These are phyloP conservation scores for Ceratobasidium sp. DNA, from an alignment of 1,284 basidiomycete species.

Conservation along the genomic window DNA sequence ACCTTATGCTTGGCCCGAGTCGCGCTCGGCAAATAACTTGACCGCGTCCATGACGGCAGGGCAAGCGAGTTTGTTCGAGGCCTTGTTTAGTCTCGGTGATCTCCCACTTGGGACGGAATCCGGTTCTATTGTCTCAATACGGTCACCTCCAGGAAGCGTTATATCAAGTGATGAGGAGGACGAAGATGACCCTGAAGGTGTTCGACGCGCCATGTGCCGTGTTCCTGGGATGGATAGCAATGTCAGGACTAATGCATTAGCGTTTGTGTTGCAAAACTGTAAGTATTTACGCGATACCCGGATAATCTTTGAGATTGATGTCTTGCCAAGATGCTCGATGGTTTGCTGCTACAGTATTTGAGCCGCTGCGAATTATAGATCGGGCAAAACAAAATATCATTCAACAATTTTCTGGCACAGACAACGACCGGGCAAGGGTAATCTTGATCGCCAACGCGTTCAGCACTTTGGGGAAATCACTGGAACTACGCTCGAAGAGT, in stretches of 20 bases:
- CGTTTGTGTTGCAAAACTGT: conserved; percentile 15
- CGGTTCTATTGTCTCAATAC: neutral
- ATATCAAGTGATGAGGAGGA: neutral
- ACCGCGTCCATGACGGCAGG: conserved; percentile 9
- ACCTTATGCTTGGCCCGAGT: neutral
- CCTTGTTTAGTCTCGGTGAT: conserved; percentile 17
- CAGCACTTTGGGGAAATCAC: neutral
- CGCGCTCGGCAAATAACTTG: neutral
- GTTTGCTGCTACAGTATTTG: neutral
- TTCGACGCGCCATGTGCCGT: neutral
- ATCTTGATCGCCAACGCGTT: conserved; percentile 1
- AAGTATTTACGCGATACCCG: neutral
- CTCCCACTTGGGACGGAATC: neutral
- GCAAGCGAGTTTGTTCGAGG: conserved; percentile 28
- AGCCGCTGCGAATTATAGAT: neutral
- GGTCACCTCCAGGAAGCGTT: neutral
- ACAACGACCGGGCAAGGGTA: neutral
- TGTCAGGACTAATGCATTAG: neutral
- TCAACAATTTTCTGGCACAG: neutral
- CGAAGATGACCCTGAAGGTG: conserved; percentile 4
- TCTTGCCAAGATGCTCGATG: conserved; percentile 10
- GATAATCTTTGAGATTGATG: neutral
- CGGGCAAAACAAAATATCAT: conserved; percentile 1
- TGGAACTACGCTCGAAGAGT: neutral
- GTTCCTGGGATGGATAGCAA: neutral